Conservation (phyloP, 768 basidiomycete species). For the Chlorophyllum brunneum region DNA sequence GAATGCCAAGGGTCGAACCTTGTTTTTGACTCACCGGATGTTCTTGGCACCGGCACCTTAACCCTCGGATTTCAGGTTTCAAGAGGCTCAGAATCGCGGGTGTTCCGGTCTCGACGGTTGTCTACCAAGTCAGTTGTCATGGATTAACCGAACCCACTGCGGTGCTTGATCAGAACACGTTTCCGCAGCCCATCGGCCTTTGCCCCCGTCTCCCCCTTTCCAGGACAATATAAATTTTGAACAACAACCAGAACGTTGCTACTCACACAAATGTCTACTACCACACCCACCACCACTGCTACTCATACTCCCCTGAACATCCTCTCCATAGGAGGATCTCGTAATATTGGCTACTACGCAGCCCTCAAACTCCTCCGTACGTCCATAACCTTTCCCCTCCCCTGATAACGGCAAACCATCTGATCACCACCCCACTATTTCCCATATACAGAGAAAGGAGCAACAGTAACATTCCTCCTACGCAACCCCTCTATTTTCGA, state of each 20-base stretch:
- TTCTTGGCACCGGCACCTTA: too few relatives aligned
- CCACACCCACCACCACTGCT: not conserved
- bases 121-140: too few relatives aligned
- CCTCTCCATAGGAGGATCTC: slow-evolving; percentile 48
- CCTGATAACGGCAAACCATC: not conserved
- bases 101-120: too few relatives aligned
- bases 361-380: slow-evolving; percentile 45
- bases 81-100: too few relatives aligned
- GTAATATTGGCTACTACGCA: slow-evolving; percentile 51
- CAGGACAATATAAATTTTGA: not conserved
- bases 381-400: slow-evolving; percentile 12
- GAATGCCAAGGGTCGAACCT: too few relatives aligned
- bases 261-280: not conserved
- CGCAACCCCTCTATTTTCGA: slow-evolving; percentile 52
- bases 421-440: not conserved
- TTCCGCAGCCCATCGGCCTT: too few relatives aligned
- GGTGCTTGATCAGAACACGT: too few relatives aligned
- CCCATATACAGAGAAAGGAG: slow-evolving; percentile 44
- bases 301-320: slow-evolving; percentile 27
- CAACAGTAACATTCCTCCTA: slow-evolving; percentile 61
- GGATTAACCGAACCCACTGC: too few relatives aligned
- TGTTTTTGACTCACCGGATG: too few relatives aligned
- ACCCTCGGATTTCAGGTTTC: too few relatives aligned
- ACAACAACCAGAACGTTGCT: not conserved
- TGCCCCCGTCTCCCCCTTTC: not conserved